Conservation (phyloP, 2,329 filamentous ascomycete species). For the Fusarium musae region DNA sequence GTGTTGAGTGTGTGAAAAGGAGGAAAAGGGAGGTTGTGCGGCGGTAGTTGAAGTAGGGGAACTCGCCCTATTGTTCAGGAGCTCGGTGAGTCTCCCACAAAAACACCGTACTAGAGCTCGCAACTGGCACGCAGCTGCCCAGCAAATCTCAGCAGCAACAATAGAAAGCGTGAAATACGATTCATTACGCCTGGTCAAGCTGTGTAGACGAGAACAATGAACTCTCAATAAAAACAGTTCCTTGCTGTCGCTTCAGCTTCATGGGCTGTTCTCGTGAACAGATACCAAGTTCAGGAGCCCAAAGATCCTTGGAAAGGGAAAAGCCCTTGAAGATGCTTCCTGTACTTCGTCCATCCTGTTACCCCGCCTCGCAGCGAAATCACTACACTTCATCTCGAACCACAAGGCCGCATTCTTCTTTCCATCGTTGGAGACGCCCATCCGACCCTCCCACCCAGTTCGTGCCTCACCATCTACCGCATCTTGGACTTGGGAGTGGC, state of each 20-base stretch:
- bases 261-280: not conserved
- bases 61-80: not conserved
- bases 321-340: not conserved
- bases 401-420: not conserved
- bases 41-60: not conserved
- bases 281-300: not conserved
- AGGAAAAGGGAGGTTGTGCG: not conserved
- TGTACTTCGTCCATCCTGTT: too few relatives aligned
- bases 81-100: not conserved
- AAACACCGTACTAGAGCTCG: not conserved
- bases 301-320: not conserved
- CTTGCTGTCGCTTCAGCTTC: not conserved
- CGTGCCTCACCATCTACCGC: not conserved
- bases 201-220: not conserved
- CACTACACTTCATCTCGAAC: not conserved
- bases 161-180: not conserved
- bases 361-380: not conserved
- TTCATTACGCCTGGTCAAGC: too few relatives aligned
- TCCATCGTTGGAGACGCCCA: too few relatives aligned
- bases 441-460: rapidly evolving
- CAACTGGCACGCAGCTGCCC: not conserved
- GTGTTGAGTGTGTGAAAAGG: not conserved
- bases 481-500: not conserved
- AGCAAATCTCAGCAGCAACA: not conserved
- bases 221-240: not conserved